Evolutionary conservation across 2,329 filamentous ascomycete genomes (phyloP).

Genomic region (Botrytis galanthina): DNA sequence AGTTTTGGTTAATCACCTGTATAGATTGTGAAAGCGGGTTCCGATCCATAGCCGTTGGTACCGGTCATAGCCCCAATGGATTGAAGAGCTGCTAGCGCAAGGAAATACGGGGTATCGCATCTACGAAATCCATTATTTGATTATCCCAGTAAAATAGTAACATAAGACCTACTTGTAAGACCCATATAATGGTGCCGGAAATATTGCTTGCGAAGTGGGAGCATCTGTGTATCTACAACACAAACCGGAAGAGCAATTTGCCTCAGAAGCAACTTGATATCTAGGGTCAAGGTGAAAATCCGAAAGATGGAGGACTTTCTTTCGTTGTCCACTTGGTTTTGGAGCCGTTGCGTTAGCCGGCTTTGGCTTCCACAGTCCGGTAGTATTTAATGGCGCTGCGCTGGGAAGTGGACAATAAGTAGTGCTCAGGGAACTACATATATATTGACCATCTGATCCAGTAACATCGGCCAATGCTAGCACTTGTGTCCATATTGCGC

Average conservation of each 20-base stretch:
- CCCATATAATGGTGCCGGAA: slow-evolving; percentile 54
- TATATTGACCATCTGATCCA: slow-evolving; percentile 55
- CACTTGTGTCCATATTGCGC: slow-evolving; percentile 57
- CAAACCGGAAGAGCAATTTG: slow-evolving; percentile 50
- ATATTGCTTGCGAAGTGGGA: slow-evolving; percentile 39
- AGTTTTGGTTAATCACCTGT: slow-evolving; percentile 37
- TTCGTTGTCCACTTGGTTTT: slow-evolving; percentile 49
- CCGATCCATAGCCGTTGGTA: slow-evolving; percentile 45
- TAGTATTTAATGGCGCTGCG: slow-evolving; percentile 46
- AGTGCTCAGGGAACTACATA: slow-evolving; percentile 51
- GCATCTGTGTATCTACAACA: slow-evolving; percentile 50
- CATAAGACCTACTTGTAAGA: slow-evolving; percentile 44
- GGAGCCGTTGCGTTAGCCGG: slow-evolving; percentile 46
- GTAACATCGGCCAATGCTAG: slow-evolving; percentile 52
- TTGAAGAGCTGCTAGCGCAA: slow-evolving; percentile 54
- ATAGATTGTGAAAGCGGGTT: slow-evolving; percentile 53
- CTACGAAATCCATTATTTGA: slow-evolving; percentile 22
- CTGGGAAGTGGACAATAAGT: slow-evolving; percentile 49
- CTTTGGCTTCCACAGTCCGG: slow-evolving; percentile 52
- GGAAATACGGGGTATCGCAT: slow-evolving; percentile 58
- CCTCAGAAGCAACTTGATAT: slow-evolving; percentile 52
- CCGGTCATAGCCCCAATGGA: slow-evolving; percentile 56
- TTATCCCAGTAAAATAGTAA: not conserved
- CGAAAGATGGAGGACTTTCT: slow-evolving; percentile 56
- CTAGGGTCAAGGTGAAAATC: slow-evolving; percentile 56